Base-by-base conservation (phyloP, 805 yeast species). In the Metschnikowia chrysomelidarum region DNA sequence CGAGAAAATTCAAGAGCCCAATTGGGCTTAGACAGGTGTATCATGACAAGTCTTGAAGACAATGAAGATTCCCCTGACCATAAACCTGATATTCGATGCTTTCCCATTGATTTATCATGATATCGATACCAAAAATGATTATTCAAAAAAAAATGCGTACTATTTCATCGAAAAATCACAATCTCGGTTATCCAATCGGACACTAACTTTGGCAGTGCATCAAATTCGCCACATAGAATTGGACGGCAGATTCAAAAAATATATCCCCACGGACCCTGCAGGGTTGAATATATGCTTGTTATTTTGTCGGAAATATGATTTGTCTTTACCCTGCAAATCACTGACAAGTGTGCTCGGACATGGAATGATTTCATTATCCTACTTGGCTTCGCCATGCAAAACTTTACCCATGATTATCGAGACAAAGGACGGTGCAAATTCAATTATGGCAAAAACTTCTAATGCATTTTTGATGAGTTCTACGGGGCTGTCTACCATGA, bases 361-460 rank as follows among this genome's bases (percentile, higher is more conserved):
- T 36, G 57, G 64, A 7, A 48, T 80, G 15, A 54, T 72, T 11
- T 57, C 67, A 9, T 40, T 79, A 7, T 71, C 82, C 1, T 66
- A 68, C 34, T 65, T 67, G 26, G 75, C 80, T 2, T 61, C 81
- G 1, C 61, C 69, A 2, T 66, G 69, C 38, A 69, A 70, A 10
- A 66, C 69, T 14, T 52, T 81, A 13, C 87, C 87, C 0, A 56
- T 80, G 1, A 57, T 78, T 9, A 58, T 80, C 2, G 87, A 80
- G 47, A 78, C 70, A 12, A 25, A 20, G 4, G 16, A 23, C 6
- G 13, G 14, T 5, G 14, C 8, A 7, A 24, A 12, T 16, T 16
- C 7, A 7, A 8, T 15, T n/a, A 9, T 24, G n/a, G 19, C 24
- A 11, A 18, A 10, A 8, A 8, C 25, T 18, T 19, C 13, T 2